phyloP scores from a whole-genome alignment of 2,329 filamentous ascomycete species.

The Fusarium anguioides region DNA sequence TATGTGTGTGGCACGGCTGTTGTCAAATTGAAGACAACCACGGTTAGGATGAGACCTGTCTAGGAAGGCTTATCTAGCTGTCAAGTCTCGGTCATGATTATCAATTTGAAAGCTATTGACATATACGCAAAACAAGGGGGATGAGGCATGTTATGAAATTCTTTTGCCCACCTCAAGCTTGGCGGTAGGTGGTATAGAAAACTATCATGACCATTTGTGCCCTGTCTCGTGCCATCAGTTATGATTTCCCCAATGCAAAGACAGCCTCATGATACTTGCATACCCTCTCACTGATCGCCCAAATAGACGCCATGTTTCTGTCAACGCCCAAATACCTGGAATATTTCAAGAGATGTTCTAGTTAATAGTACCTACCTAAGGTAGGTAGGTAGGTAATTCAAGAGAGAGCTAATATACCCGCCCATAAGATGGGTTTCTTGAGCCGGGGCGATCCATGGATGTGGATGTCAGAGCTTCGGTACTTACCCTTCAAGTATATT shows the following conservation, averaged over 20 bases:
- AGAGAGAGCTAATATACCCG: conserved; percentile 18
- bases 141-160: neutral
- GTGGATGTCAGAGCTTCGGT: conserved; percentile 26
- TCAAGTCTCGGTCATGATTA: neutral
- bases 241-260: conserved; percentile 16
- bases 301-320: neutral
- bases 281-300: neutral
- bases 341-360: neutral
- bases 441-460: conserved; percentile 22
- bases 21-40: conserved; percentile 19
- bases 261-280: neutral
- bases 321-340: neutral
- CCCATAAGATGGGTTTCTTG: conserved; percentile 12
- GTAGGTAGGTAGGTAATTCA: too few species aligned
- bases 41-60: neutral
- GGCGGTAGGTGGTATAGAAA: neutral
- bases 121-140: neutral
- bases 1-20: conserved; percentile 2
- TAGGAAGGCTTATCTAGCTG: neutral
- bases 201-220: neutral
- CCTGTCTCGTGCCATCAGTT: conserved; percentile 9
- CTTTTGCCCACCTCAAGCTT: neutral
- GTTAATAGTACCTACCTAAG: too few species aligned
- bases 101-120: neutral
- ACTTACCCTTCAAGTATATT: conserved; percentile 9